Conservation (phyloP, 306 rosid species). For the Quercus robur region DNA sequence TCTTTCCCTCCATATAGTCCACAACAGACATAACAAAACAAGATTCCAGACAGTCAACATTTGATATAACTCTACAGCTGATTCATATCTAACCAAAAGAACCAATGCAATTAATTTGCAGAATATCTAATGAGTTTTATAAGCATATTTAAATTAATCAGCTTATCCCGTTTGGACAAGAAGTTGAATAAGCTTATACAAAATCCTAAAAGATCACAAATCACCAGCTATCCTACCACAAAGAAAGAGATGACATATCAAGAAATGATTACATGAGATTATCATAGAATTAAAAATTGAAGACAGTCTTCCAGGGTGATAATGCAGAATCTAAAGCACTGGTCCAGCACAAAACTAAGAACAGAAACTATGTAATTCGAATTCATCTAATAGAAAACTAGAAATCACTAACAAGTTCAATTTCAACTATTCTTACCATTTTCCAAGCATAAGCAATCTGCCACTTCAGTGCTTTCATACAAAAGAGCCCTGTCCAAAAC, state of each 20-base stretch:
- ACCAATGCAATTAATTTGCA: not conserved
- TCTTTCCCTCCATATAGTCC: too few relatives aligned
- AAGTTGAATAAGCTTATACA: not conserved
- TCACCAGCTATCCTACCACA: not conserved
- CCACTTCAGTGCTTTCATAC: conserved; percentile 73
- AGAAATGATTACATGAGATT: not conserved
- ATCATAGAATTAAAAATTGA: not conserved
- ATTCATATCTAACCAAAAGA: not conserved
- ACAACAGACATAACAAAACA: not conserved
- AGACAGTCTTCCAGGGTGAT: not conserved
- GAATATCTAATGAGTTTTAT: not conserved
- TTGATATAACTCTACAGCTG: not conserved
- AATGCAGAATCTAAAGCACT: not conserved
- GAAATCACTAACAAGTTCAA: not conserved
- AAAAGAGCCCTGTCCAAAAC: conserved; percentile 83
- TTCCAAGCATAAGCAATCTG: conserved; percentile 74
- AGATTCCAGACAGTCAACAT: not conserved
- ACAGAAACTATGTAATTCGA: not conserved
- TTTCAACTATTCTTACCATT: conserved; percentile 64
- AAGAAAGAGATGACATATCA: not conserved
- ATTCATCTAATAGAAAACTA: not conserved
- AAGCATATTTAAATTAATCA: not conserved
- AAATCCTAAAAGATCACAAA: not conserved
- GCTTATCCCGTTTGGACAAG: not conserved
- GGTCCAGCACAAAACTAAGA: not conserved